Evolutionary conservation across 208 protist species (phyloP).

Genomic region (Crithidia acanthocephali): DNA sequence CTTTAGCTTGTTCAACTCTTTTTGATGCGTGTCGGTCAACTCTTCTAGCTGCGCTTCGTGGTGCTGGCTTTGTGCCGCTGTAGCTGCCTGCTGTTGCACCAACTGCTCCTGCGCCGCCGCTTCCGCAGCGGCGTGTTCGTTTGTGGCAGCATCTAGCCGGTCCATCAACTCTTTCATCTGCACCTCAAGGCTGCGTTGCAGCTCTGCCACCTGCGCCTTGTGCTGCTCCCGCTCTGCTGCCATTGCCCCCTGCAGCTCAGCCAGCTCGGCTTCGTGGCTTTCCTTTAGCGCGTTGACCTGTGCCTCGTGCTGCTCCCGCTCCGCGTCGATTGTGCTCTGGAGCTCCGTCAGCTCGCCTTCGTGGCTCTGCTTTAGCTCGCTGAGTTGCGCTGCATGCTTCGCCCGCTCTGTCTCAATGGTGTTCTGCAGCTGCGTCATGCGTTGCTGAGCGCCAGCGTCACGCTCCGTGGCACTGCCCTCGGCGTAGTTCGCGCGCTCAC

Average conservation of each 20-base stretch:
- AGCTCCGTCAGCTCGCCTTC: neutral
- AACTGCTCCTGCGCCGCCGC: neutral
- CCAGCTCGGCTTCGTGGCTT: slow-evolving; percentile 1
- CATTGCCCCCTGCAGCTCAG: neutral
- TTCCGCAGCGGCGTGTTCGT: neutral
- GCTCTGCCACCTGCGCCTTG: neutral
- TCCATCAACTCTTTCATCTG: slow-evolving; percentile 24
- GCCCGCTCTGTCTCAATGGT: too few species aligned
- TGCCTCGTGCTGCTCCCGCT: neutral
- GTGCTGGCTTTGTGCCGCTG: neutral
- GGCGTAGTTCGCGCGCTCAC: slow-evolving; percentile 15
- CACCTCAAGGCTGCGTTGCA: neutral
- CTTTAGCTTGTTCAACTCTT: neutral
- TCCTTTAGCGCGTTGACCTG: neutral
- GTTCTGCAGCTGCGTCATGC: slow-evolving; percentile 11
- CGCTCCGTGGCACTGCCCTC: slow-evolving; percentile 9
- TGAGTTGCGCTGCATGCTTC: neutral
- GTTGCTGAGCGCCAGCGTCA: slow-evolving; percentile 8
- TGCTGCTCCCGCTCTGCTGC: too few species aligned
- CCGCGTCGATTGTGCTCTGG: neutral
- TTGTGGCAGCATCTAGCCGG: slow-evolving; percentile 13
- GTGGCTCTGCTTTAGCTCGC: neutral
- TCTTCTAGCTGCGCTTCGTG: neutral
- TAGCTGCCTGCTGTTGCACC: neutral
- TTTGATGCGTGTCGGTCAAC: slow-evolving; percentile 8